Conservation (phyloP, 208 protist species). For the Acanthamoeba healyi region DNA sequence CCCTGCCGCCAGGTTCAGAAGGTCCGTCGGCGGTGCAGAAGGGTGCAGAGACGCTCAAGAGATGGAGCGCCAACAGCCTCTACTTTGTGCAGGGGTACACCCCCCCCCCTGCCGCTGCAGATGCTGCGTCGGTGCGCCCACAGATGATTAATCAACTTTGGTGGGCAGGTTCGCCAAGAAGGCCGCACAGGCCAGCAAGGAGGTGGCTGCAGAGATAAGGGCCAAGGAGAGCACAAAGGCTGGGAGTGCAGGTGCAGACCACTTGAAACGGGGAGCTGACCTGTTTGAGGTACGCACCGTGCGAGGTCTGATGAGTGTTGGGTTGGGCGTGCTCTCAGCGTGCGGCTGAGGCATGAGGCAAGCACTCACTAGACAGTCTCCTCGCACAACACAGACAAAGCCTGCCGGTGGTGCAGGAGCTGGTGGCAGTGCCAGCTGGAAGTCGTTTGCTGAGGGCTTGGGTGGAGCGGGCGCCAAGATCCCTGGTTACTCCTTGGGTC, state of each 20-base stretch:
- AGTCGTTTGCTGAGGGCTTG: not conserved
- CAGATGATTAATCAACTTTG: not conserved
- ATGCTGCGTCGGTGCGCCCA: too few relatives aligned
- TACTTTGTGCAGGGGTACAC: slow-evolving; percentile 39
- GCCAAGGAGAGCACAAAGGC: not conserved
- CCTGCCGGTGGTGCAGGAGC: not conserved
- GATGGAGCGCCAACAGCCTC: slow-evolving; percentile 9
- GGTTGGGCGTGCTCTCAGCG: too few relatives aligned
- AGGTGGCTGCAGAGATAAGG: slow-evolving; percentile 4
- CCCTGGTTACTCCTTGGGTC: not conserved
- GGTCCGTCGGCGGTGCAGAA: not conserved
- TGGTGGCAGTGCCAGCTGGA: not conserved
- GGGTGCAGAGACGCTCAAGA: not conserved
- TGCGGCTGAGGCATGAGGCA: not conserved
- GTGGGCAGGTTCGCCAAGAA: not conserved
- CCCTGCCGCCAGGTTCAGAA: not conserved
- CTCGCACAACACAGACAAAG: not conserved
- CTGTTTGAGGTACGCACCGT: slow-evolving; percentile 4
- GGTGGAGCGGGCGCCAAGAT: slow-evolving; percentile 7
- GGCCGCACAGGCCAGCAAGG: slow-evolving; percentile 4
- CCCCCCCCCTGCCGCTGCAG: too few relatives aligned
- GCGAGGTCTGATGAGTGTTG: not conserved
- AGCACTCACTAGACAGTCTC: not conserved
- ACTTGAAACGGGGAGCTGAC: not conserved
- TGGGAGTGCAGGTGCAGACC: not conserved